A percentile compares a stretch with the other conserved stretches of the same genome.
These are phyloP conservation scores for Candida sp. DNA, from an alignment of 1,139 yeast genomes.

Conservation along the genomic window DNA sequence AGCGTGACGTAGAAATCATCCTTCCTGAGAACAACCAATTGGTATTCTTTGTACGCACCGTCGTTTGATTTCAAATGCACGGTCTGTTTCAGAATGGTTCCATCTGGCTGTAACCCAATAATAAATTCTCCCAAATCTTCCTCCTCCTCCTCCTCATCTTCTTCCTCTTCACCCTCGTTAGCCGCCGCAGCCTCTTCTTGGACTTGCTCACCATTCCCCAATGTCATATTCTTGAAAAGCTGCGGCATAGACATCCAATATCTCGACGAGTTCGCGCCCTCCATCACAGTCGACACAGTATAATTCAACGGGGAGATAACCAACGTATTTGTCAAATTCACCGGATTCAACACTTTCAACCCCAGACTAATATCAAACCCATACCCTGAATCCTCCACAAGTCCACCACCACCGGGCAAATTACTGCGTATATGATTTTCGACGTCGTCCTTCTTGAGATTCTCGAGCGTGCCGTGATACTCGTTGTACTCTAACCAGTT, in stretches of 20 bases:
- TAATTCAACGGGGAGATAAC: constrained; percentile 44
- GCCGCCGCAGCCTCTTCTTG: not conserved
- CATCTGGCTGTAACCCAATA: constrained; percentile 26
- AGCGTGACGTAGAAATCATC: constrained; percentile 28
- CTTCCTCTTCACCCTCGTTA: constrained; percentile 9
- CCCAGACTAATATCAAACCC: constrained; percentile 7
- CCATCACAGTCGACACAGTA: constrained; percentile 40
- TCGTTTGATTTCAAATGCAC: constrained; percentile 27
- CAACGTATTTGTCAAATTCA: constrained; percentile 38
- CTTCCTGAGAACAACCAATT: constrained; percentile 33
- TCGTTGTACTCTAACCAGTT: constrained; percentile 39
- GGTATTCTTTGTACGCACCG: constrained; percentile 26
- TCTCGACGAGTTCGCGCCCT: constrained; percentile 5
- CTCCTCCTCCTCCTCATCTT: constrained; percentile 20
- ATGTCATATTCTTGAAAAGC: constrained; percentile 17
- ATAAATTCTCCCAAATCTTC: constrained; percentile 28
- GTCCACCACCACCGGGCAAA: not conserved
- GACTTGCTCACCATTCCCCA: constrained; percentile 8
- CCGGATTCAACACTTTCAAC: constrained; percentile 30
- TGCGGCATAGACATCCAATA: constrained; percentile 33
- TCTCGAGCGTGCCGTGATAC: constrained; percentile 28
- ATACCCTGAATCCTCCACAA: not conserved
- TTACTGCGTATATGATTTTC: constrained; percentile 16
- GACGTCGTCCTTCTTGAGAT: constrained; percentile 18
- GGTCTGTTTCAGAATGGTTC: constrained; percentile 26